Percentiles rank a stretch among this genome's conserved stretches.
Conservation (phyloP, 345 rosid genomes). For the Aegle marmelos region DNA sequence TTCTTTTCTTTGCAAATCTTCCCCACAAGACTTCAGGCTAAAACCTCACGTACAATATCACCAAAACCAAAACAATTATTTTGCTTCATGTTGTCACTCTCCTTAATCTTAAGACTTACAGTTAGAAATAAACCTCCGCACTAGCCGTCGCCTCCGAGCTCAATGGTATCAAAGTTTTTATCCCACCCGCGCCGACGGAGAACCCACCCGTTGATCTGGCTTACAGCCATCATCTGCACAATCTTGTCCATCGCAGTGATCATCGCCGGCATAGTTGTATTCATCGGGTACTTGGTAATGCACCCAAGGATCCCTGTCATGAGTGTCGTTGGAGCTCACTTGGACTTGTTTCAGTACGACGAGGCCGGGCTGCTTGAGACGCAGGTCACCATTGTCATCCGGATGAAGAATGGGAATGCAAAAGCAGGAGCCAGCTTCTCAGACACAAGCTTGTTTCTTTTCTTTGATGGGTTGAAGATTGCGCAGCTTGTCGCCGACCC, state of each 20-base stretch:
- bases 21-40: not conserved
- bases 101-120: not conserved
- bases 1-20: constrained; percentile 17
- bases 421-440: constrained; percentile 70
- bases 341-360: constrained; percentile 44
- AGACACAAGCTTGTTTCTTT: constrained; percentile 28
- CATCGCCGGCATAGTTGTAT: constrained; percentile 53
- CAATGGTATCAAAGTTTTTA: not conserved
- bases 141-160: not conserved
- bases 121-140: too few relatives aligned
- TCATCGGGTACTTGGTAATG: constrained; percentile 64
- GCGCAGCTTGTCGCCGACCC: constrained; percentile 41
- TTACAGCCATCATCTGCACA: constrained; percentile 68
- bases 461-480: constrained; percentile 43
- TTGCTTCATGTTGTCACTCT: constrained; percentile 32
- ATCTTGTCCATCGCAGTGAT: constrained; percentile 59
- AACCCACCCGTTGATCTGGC: constrained; percentile 71
- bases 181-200: constrained; percentile 13
- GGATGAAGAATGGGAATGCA: constrained; percentile 61
- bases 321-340: constrained; percentile 53
- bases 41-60: not conserved
- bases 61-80: constrained; percentile 8
- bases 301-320: constrained; percentile 80
- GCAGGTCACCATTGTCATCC: constrained; percentile 50
- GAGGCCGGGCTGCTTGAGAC: constrained; percentile 48